Evolutionary conservation across 176 grass and related monocot genomes (phyloP).

Genomic region (Typha latifolia): DNA sequence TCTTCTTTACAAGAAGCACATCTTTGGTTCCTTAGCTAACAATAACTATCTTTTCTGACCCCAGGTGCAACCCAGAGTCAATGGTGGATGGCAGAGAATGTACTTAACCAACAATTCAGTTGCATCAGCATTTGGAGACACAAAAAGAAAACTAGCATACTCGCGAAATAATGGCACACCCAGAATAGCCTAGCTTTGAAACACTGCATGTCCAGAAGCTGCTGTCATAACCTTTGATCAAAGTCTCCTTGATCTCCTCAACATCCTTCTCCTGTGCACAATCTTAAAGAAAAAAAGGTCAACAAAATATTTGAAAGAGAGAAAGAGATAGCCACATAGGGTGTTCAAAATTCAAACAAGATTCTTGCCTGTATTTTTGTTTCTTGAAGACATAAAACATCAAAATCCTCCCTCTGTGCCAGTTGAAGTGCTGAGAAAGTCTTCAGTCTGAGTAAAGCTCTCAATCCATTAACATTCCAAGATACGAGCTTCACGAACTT

Average conservation of each 20-base stretch:
- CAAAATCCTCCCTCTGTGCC: conserved; percentile 88
- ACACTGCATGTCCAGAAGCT: conserved; percentile 97
- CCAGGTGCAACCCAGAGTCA: no score
- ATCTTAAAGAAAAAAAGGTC: conserved; percentile 5
- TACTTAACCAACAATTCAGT: not conserved
- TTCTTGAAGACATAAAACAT: conserved; percentile 88
- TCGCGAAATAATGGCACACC: conserved; percentile 91
- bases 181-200: conserved; percentile 92
- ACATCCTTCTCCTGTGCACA: conserved; percentile 89
- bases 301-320: conserved; percentile 1
- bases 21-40: no score
- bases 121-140: not conserved
- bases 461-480: conserved; percentile 96
- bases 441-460: conserved; percentile 71
- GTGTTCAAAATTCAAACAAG: no score
- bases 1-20: no score
- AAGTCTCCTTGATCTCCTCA: conserved; percentile 55
- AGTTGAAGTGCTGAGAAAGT: conserved; percentile 59
- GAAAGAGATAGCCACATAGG: not conserved
- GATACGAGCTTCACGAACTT: conserved; percentile 64
- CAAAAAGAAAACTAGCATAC: conserved; percentile 24
- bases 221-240: conserved; percentile 85
- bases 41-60: no score
- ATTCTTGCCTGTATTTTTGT: conserved; percentile 85
- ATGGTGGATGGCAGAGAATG: no score